Evolutionary conservation across 2,329 filamentous ascomycete genomes (phyloP), one percentile per base, ranked within the genome.

Genomic region (Fusarium oligoseptatum): DNA sequence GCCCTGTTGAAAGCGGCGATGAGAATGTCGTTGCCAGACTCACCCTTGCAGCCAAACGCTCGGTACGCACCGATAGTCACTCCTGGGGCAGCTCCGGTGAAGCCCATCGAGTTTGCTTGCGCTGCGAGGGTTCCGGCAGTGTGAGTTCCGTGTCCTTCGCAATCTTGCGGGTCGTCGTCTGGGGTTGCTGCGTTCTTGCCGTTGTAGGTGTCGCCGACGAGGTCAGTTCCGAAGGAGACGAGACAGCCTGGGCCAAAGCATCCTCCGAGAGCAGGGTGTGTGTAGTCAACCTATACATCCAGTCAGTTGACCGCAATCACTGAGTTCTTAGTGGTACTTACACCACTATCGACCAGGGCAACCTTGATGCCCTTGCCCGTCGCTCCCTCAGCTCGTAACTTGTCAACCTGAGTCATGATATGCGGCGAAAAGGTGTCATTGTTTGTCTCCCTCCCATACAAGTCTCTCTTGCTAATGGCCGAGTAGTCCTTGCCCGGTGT

Each of bases 71-170:
- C 88, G 2, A 92, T 82, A 1, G 83, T 88, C 1, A 89, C 90
- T 45, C 85, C 88, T 1, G 88, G 87, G 0, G 89, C 90, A 11
- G 86, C 88, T 17, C 90, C 90, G 17, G 87, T 88, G 75, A 91
- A 88, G n/a, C 87, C 87, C 41, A 86, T 86, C 0, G 83, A 80
- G 77, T 90, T 85, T 55, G 81, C 79, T 78, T 91, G 88, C 2
- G 90, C 90, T 3, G 89, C 91, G 52, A 93, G 87, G 70, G 90
- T 92, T 36, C 91, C 91, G 2, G 90, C 86, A 27, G 91, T 88
- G 79, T 91, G 90, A 1, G 88, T 90, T 34, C 91, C 90, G 79
- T 92, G 90, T 3, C 90, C 90, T 3, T 78, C 81, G 75, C 89
- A 90, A 72, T 88, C 88, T 76, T 88, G 87, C 3, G 90, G 90